Evolutionary conservation across 2,329 filamentous ascomycete genomes (phyloP), one percentile per base, ranked within the genome.

Genomic region (Aspergillus persii): DNA sequence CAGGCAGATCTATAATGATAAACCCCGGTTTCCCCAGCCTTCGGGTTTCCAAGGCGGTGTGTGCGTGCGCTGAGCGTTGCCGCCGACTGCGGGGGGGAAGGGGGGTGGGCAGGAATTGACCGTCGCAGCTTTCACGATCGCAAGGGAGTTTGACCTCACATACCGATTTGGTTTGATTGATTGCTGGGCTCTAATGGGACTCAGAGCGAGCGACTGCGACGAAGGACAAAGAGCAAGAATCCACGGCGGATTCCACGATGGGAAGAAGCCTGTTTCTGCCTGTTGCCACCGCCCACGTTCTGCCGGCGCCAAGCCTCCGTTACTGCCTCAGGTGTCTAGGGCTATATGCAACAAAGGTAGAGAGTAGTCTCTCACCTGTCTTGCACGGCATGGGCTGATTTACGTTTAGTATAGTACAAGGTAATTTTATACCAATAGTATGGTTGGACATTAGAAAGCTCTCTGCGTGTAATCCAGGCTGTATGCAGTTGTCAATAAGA

Each of bases 281-380:
- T 5, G 5, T 4, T n/a, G 12, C 2, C 46, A 56, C 59, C 59
- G 59, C 53, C 50, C 18, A 23, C n/a, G 39, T 61, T 57, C 59
- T 61, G 59, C 59, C n/a, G 39, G 36, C 41, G n/a, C 39, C 26
- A 31, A 29, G 30, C 41, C 6, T 2, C 5, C 18, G 18, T 8
- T 6, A 4, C 7, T 41, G 36, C 36, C 36, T 41, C 15, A 41
- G 36, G 36, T 23, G 18, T 23, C 18, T 23, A 23, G 18, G 18
- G 18, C 18, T 23, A 23, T 23, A 23, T 23, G 18, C 18, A 23
- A 23, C 18, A 23, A 23, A 23, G 18, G 18, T 23, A 23, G 18
- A 23, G 18, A 23, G 18, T 23, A 23, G 18, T 23, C 18, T 23
- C 18, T 23, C 18, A 23, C 18, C 18, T 23, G 18, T 23, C 18